Conservation (phyloP, 805 yeast genomes). For the Pichia deserticola region DNA sequence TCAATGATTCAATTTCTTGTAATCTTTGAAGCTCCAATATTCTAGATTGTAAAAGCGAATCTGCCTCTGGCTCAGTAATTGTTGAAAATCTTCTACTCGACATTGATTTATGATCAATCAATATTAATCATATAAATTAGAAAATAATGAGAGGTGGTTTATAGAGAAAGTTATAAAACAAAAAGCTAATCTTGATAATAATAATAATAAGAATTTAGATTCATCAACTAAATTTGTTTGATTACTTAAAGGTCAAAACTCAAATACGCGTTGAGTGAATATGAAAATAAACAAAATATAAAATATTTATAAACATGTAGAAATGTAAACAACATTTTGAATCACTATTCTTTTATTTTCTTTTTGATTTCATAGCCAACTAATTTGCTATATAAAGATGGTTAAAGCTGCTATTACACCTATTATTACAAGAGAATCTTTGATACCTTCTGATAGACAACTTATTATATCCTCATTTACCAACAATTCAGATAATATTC, state of each 20-base stretch:
- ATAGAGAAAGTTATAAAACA: too few species aligned
- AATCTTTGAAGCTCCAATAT: conserved; percentile 44
- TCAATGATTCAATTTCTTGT: conserved; percentile 39
- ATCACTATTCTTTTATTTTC: too few species aligned
- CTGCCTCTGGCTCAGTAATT: conserved; percentile 14
- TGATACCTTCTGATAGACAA: neutral
- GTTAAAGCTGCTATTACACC: neutral
- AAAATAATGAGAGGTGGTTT: too few species aligned
- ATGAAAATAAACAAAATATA: too few species aligned
- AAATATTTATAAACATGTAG: too few species aligned
- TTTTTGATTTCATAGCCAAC: too few species aligned
- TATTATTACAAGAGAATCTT: neutral
- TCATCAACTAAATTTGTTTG: too few species aligned
- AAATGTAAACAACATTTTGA: too few species aligned
- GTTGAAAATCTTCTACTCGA: conserved; percentile 10
- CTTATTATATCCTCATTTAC: neutral
- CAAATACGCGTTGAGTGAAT: too few species aligned
- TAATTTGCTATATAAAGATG: neutral
- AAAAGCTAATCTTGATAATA: too few species aligned
- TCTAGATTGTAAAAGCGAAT: conserved; percentile 18
- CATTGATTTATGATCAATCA: neutral
- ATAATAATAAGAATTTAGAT: too few species aligned
- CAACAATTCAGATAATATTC: neutral
- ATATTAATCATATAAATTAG: neutral
- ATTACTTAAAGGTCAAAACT: too few species aligned